A percentile compares a stretch with the other conserved stretches of the same genome.
These are phyloP conservation scores for Zelonia costaricensis DNA, from an alignment of 208 protist genomes.

Conservation along the genomic window DNA sequence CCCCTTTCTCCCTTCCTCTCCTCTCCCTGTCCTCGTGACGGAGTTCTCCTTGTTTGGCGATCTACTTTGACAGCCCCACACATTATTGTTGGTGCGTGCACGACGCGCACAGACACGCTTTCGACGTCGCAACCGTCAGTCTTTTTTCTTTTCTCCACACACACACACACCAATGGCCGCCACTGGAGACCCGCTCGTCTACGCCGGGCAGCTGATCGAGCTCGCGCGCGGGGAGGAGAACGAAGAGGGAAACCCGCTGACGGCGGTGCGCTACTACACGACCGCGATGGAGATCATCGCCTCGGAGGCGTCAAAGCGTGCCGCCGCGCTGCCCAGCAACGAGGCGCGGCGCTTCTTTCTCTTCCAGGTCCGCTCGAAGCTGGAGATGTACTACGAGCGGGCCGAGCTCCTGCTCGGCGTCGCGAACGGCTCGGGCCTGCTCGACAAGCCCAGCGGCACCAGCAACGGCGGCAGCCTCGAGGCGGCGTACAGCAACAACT, in stretches of 20 bases:
- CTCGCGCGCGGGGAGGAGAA: conserved; percentile 69
- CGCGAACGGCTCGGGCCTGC: conserved; percentile 50
- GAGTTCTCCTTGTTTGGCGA: neutral
- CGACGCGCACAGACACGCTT: too few species aligned
- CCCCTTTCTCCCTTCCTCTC: conserved; percentile 14
- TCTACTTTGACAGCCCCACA: neutral
- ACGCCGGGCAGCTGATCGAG: conserved; percentile 53
- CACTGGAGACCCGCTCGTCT: conserved; percentile 27
- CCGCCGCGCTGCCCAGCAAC: conserved; percentile 26
- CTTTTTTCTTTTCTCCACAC: neutral
- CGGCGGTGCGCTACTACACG: conserved; percentile 62
- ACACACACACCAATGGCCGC: neutral
- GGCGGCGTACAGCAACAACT: conserved; percentile 2
- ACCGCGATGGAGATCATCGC: conserved; percentile 80
- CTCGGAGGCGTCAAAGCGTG: conserved; percentile 34
- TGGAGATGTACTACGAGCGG: conserved; percentile 78
- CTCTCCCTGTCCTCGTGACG: neutral
- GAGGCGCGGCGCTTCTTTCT: conserved; percentile 65
- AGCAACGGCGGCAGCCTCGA: conserved; percentile 20
- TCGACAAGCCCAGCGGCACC: conserved; percentile 51
- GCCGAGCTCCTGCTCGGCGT: conserved; percentile 63
- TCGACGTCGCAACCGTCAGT: too few species aligned
- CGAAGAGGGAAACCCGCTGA: conserved; percentile 71
- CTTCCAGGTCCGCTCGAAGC: conserved; percentile 55
- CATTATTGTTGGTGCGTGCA: neutral